Base-by-base conservation (phyloP, 768 basidiomycete species). In the Pleurotus giganteus region DNA sequence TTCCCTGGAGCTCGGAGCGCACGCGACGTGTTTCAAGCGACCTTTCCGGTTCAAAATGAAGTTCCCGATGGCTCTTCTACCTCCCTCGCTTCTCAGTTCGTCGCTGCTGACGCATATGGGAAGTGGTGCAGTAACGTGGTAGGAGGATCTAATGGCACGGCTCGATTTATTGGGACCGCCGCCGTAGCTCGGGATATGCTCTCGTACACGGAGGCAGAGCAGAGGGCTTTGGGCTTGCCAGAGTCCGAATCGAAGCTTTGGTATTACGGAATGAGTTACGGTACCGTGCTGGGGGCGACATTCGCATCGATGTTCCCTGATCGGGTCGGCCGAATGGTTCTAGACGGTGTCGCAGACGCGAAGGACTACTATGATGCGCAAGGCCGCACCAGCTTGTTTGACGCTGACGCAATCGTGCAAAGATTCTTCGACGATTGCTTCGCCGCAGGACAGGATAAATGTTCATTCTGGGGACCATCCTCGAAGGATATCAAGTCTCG, bases 241-340 rank as follows among this genome's bases (percentile, higher is more conserved):
- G 32, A 34, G 15, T 7, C 7, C 7, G 32, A 15, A 15, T 7
- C 32, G 7, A 34, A 34, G 15, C 41, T 54, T 12, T 26, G 42
- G 47, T 57, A 57, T 32, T 57, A 50, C 53, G 55, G 55, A 24
- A 46, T 7, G 52, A 72, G 70, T 4, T 69, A 63, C 45, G 63
- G 64, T 0, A n/a, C n/a, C n/a, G n/a, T n/a, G n/a, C n/a, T n/a
- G n/a, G n/a, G n/a, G n/a, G n/a, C n/a, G n/a, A n/a, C 68, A 0
- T 72, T 70, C 57, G 68, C 72, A 1, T 39, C 71, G 1, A 57
- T 72, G 50, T 71, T 72, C 51, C 72, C 73, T 66, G 65, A 71
- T 55, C 63, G 68, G 21, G 63, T 72, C 9, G 68, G 61, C 8
- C 65, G 71, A n/a, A 28, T 72, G 1, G 54, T 66, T 15, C 61